Conservation (phyloP, 305 asterid species). For the Fraxinus ornus region DNA sequence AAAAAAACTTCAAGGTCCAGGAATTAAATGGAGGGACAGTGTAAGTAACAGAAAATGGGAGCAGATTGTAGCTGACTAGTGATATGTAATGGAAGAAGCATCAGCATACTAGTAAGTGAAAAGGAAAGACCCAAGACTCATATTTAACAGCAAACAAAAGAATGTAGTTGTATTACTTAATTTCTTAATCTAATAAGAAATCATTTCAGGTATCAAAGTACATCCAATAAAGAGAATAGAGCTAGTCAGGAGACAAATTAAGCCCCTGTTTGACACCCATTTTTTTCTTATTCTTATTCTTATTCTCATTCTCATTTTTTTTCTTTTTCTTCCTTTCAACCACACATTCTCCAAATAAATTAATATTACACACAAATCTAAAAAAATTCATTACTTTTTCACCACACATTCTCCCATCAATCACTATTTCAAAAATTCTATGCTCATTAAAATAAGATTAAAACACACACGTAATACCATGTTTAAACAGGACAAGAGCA, state of each 20-base stretch:
- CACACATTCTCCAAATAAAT: too few relatives aligned
- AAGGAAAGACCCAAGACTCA: background rate
- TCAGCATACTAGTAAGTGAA: background rate
- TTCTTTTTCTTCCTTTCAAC: too few relatives aligned
- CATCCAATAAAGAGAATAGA: background rate
- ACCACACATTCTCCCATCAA: too few relatives aligned
- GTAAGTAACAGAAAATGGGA: background rate
- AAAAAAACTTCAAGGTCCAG: background rate
- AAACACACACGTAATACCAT: background rate
- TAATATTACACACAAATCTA: too few relatives aligned
- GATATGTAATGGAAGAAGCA: background rate
- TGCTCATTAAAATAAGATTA: too few relatives aligned
- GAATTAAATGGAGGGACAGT: background rate
- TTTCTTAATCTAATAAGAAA: background rate
- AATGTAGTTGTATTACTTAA: background rate
- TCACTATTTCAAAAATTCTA: too few relatives aligned
- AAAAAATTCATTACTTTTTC: too few relatives aligned
- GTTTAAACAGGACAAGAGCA: conserved; percentile 2
- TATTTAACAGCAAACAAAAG: background rate
- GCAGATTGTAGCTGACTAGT: background rate
- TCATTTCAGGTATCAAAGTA: background rate
- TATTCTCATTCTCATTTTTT: too few relatives aligned
- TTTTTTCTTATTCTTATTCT: too few relatives aligned
- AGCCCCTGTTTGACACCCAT: too few relatives aligned
- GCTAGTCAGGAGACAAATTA: background rate